Evolutionary conservation across 495 filamentous ascomycete species (phyloP).

Genomic region (Trichoderma orchidacearum): DNA sequence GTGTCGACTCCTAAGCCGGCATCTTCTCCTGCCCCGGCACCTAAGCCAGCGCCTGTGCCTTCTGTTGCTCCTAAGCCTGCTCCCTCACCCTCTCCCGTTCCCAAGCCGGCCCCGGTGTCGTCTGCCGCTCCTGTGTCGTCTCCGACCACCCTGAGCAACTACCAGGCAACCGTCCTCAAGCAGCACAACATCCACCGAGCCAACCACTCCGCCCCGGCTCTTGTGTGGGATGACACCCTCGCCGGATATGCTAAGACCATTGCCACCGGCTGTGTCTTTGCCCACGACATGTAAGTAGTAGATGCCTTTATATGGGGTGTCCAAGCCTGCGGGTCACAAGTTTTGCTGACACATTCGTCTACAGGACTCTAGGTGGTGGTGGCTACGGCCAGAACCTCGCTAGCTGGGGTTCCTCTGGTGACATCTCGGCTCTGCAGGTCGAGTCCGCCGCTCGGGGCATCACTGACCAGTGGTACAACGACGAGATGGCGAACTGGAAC

Average conservation of each 20-base stretch:
- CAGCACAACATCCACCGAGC: slow-evolving; percentile 80
- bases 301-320: too few species aligned
- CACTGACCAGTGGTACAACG: slow-evolving; percentile 74
- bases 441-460: slow-evolving; percentile 47
- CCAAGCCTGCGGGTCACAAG: too few species aligned
- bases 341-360: slow-evolving; percentile 8
- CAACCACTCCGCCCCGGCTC: slow-evolving; percentile 56
- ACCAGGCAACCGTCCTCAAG: slow-evolving; percentile 30
- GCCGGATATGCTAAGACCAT: slow-evolving; percentile 42
- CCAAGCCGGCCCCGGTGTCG: slow-evolving; percentile 6
- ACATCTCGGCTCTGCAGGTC: slow-evolving; percentile 13
- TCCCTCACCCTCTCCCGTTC: slow-evolving; percentile 1
- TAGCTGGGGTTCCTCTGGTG: slow-evolving; percentile 19
- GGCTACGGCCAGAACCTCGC: slow-evolving; percentile 83
- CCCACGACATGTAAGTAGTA: slow-evolving; percentile 63
- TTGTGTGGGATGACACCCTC: slow-evolving; percentile 50
- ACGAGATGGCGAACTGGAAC: slow-evolving; percentile 41
- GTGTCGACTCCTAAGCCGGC: slow-evolving; percentile 2
- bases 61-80: slow-evolving; percentile 1
- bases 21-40: background rate
- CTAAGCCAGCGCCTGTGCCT: slow-evolving; percentile 5
- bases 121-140: slow-evolving; percentile 9
- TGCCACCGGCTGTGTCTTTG: slow-evolving; percentile 48
- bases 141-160: slow-evolving; percentile 14
- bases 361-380: slow-evolving; percentile 37